Evolutionary conservation across 805 yeast species (phyloP).

Genomic region (Metschnikowia anglica): DNA sequence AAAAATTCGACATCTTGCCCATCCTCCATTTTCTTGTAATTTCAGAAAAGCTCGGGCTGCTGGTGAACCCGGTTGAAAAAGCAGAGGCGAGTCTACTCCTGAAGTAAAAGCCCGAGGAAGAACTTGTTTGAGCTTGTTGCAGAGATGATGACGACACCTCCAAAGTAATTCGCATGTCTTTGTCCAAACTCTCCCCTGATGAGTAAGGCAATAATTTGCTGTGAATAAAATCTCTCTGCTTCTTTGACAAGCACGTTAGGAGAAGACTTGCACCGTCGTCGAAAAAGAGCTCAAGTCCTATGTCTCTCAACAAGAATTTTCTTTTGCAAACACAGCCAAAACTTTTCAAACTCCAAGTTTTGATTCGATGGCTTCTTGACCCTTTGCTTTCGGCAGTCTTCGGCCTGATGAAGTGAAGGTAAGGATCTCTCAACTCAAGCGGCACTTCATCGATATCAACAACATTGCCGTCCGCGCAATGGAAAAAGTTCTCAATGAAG

Average conservation of each 20-base stretch:
- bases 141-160: conserved; percentile 42
- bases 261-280: conserved; percentile 69
- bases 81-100: conserved; percentile 35
- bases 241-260: conserved; percentile 57
- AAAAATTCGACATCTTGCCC: conserved; percentile 81
- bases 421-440: conserved; percentile 59
- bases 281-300: conserved; percentile 76
- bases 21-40: conserved; percentile 71
- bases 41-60: conserved; percentile 16
- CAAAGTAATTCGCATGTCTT: conserved; percentile 54
- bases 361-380: conserved; percentile 44
- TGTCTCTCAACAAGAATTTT: conserved; percentile 74
- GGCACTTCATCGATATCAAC: conserved; percentile 70
- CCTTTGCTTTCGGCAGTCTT: conserved; percentile 28
- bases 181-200: conserved; percentile 50
- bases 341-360: conserved; percentile 59
- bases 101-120: conserved; percentile 20
- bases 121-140: conserved; percentile 14
- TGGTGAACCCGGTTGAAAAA: conserved; percentile 33
- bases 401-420: conserved; percentile 61
- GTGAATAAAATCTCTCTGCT: conserved; percentile 57
- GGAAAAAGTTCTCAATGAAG: conserved; percentile 67
- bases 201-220: conserved; percentile 48
- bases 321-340: conserved; percentile 68
- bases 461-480: conserved; percentile 50